Evolutionary conservation across 768 basidiomycete species (phyloP), one percentile per base, ranked within the genome.

Genomic region (Tremella fuciformis): DNA sequence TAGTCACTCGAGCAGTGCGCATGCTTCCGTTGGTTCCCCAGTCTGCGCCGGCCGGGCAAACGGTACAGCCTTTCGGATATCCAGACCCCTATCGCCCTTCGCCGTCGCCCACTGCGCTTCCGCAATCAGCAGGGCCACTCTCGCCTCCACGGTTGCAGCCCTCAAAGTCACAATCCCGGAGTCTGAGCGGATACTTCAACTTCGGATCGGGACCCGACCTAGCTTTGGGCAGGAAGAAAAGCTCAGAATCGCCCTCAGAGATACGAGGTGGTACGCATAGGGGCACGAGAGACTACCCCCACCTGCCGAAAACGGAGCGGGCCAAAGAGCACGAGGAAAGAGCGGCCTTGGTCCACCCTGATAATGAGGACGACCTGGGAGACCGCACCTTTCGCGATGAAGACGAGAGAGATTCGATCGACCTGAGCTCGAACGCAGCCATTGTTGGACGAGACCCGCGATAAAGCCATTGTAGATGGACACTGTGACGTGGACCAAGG

Each of bases 261-360:
- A 48, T 25, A 13, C 51, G 66, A 2, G 59, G 64, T 1, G 59
- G 63, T 1, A 41, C 60, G 1, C 68, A 70, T 64, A 26, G 65
- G 11, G 65, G 63, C 2, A 63, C 53, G 13, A 57, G 50, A 41
- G 67, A 72, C 47, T 69, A 72, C 40, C 70, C 67, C 9, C 66
- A 69, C 56, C 26, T 64, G 2, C 51, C 51, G 3, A 52, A 52
- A 37, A 29, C 26, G 8, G 51, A 52, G 34, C 51, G 24, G 15
- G 51, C 18, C 25, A 34, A 24, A 8, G 51, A 52, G 37, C 51
- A 34, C 18, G 51, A 52, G 16, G 51, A 52, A 34, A 24, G 51
- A 15, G 26, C 38, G 29, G 51, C 51, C 25, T 34, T 52, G 51
- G 51, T 52, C 8, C 13, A 16, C 9, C 21, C 22, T 4, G 51